A percentile compares a stretch with the other conserved stretches of the same genome.
phyloP scores from a whole-genome alignment of 2,329 filamentous ascomycete genomes.

The Grosmannia clavigera region DNA sequence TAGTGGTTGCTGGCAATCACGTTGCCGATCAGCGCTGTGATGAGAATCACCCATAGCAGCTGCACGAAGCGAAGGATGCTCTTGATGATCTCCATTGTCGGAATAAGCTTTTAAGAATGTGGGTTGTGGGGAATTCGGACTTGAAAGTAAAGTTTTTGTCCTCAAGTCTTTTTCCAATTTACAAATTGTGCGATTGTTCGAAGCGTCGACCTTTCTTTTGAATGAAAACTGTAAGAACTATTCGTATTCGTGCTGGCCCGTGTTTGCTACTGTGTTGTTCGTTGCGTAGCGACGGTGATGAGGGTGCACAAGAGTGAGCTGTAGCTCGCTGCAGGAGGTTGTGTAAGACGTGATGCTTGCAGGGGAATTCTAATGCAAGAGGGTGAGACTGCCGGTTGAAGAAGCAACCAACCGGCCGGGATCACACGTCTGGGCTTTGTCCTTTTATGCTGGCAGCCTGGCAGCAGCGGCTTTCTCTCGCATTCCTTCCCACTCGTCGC shows the following conservation, averaged over 20 bases:
- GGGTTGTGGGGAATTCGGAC: neutral
- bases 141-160: neutral
- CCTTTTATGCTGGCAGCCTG: neutral
- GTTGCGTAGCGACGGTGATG: neutral
- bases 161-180: neutral
- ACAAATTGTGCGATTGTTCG: neutral
- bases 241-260: too few species aligned
- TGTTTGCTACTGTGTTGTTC: neutral
- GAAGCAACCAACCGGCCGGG: neutral
- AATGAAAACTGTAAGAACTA: neutral
- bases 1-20: constrained; percentile 39
- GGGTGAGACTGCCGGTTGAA: neutral
- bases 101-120: neutral
- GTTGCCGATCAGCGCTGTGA: constrained; percentile 45
- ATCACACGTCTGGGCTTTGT: neutral
- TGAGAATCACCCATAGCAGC: constrained; percentile 38
- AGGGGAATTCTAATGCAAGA: neutral
- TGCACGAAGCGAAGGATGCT: constrained; percentile 34
- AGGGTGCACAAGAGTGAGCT: neutral
- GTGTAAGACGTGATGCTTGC: neutral
- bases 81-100: constrained; percentile 28
- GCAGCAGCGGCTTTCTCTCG: neutral
- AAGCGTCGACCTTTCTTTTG: too few species aligned
- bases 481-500: neutral
- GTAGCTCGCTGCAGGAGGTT: neutral